Percentiles rank a stretch among this genome's conserved stretches.
Conservation (phyloP, 345 rosid species). For the Cardamine resedifolia region DNA sequence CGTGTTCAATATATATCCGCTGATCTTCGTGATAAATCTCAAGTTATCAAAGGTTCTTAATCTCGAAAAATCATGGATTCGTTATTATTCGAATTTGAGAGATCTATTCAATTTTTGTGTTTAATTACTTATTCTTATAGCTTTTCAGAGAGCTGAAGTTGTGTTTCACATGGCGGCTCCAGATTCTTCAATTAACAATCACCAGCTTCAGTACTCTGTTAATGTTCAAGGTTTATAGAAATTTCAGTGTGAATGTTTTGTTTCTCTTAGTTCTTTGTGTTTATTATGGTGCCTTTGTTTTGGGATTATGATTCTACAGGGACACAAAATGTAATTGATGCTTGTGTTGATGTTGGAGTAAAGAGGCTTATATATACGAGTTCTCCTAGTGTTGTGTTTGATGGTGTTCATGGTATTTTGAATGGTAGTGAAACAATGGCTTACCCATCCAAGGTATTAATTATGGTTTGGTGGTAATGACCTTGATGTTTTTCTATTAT, state of each 20-base stretch:
- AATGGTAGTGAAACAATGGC: conserved; percentile 74
- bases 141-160: conserved; percentile 72
- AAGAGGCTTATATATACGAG: conserved; percentile 92
- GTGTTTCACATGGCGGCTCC: conserved; percentile 99
- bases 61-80: not conserved
- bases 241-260: not conserved
- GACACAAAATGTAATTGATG: conserved; percentile 77
- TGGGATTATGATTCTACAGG: conserved; percentile 35
- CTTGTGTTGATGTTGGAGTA: conserved; percentile 70
- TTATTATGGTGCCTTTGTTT: not conserved
- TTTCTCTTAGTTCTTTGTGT: not conserved
- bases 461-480: not conserved
- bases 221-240: conserved; percentile 68
- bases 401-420: conserved; percentile 64
- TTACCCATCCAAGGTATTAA: conserved; percentile 61
- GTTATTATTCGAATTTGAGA: not conserved
- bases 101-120: not conserved
- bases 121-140: conserved; percentile 19
- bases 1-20: conserved; percentile 54
- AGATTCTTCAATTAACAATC: conserved; percentile 72
- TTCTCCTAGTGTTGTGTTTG: conserved; percentile 92
- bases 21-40: conserved; percentile 74
- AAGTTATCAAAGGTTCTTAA: conserved; percentile 65
- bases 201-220: conserved; percentile 77
- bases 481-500: conserved; percentile 1